Evolutionary conservation across 1,284 basidiomycete genomes (phyloP), one percentile per base, ranked within the genome.

Genomic region (Thelephora terrestris): DNA sequence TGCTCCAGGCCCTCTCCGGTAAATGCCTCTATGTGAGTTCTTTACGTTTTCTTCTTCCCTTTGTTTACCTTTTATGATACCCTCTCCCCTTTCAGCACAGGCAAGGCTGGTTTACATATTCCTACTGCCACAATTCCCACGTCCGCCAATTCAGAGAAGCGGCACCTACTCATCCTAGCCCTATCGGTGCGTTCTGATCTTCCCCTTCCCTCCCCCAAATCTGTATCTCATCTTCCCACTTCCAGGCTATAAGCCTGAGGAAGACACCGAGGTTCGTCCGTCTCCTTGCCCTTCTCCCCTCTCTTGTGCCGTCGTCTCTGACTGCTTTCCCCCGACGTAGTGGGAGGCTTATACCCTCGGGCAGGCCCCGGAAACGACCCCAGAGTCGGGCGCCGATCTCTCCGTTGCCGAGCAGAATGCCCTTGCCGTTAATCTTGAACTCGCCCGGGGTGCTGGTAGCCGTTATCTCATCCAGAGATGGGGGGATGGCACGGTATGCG

Each of bases 61-160:
- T 44, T 47, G 50, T 49, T 52, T 53, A 46, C 46, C 47, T 50
- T 29, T 56, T 47, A 52, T 45, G 20, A 47, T 40, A 37, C 38
- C 21, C 46, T 55, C 50, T 54, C 47, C 21, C 47, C 57, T 48
- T 52, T 54, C 58, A 90, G 86, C 82, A 85, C 64, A 78, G 79
- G 58, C 85, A 89, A 73, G 77, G 83, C 36, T 97, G 93, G 93
- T 96, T 95, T 70, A 96, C 92, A 38, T 96, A 95, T 66, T 85
- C 89, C 51, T 95, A 95, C 67, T 95, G 92, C 70, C 91, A 93
- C 67, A 86, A 89, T 66, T 76, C 80, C 51, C 80, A 91, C 67
- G 86, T 92, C 53, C 81, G 90, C 49, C 91, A 95, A 67, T 95
- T 95, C 71, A 84, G 85, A 60, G 88, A 90, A 67, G 70, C 74